These are phyloP conservation scores for Metschnikowia aberdeeniae DNA, from an alignment of 805 yeast species.

Conservation along the genomic window DNA sequence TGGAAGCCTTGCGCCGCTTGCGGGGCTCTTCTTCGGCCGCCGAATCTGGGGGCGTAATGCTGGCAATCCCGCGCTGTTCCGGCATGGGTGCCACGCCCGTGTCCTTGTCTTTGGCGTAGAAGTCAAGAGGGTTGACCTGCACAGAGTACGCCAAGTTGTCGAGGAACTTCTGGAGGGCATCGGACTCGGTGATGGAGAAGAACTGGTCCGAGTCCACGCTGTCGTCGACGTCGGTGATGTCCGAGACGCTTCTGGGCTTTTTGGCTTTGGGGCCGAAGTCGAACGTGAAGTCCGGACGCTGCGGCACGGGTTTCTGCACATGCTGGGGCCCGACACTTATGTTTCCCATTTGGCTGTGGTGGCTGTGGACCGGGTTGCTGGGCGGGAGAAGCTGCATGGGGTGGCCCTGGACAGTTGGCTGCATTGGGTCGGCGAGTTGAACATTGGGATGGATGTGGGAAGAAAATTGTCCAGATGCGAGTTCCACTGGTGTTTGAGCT, in stretches of 20 bases:
- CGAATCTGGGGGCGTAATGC: conserved; percentile 18
- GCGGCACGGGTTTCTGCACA: not conserved
- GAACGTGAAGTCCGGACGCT: not conserved
- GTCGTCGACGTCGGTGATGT: conserved; percentile 1
- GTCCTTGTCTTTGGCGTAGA: conserved; percentile 17
- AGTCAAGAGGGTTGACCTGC: conserved; percentile 28
- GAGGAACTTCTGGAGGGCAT: conserved; percentile 35
- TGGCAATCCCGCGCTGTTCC: not conserved
- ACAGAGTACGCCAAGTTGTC: conserved; percentile 35
- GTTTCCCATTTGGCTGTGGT: not conserved
- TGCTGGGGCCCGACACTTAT: not conserved
- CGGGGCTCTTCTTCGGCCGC: conserved; percentile 19
- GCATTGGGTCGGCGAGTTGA: not conserved
- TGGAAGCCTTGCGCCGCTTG: conserved; percentile 29
- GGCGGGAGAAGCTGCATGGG: not conserved
- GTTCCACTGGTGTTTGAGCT: not conserved
- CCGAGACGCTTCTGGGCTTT: not conserved
- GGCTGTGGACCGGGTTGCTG: not conserved
- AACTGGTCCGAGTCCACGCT: conserved; percentile 16
- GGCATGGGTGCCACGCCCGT: conserved; percentile 4
- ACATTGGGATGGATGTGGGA: not conserved
- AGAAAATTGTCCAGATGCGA: no score
- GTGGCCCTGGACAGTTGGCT: not conserved
- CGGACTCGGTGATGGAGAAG: conserved; percentile 18
- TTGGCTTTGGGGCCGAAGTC: not conserved